Conservation (phyloP, 352 stramenopile genomes). For the Globisporangium uncinulatum region DNA sequence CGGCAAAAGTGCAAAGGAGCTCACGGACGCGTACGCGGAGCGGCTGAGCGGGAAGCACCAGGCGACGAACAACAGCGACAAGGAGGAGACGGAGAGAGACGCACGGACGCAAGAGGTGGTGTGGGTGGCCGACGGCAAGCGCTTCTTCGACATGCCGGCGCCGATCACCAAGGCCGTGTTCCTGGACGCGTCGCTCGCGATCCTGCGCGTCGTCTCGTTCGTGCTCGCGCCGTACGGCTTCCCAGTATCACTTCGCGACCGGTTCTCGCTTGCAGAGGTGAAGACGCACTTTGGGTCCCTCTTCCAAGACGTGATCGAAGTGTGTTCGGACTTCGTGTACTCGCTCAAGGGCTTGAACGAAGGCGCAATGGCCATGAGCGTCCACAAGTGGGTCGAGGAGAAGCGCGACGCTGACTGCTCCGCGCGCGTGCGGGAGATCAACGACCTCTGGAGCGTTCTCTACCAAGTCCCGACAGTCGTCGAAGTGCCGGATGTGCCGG, state of each 20-base stretch:
- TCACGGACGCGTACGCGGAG: conserved; percentile 43
- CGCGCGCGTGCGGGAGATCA: conserved; percentile 67
- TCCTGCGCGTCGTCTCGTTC: conserved; percentile 77
- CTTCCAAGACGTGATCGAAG: conserved; percentile 82
- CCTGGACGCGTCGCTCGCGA: conserved; percentile 52
- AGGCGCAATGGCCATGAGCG: conserved; percentile 83
- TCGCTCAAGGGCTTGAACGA: conserved; percentile 60
- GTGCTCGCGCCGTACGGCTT: conserved; percentile 80
- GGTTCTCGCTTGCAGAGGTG: conserved; percentile 59
- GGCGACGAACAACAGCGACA: conserved; percentile 13
- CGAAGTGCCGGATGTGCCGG: conserved; percentile 52
- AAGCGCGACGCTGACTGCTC: conserved; percentile 61
- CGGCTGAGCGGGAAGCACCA: conserved; percentile 31
- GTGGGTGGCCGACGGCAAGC: conserved; percentile 42
- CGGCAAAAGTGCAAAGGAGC: conserved; percentile 14
- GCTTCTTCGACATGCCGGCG: conserved; percentile 80
- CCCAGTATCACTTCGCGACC: conserved; percentile 42
- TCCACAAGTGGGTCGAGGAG: conserved; percentile 83
- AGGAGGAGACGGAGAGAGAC: conserved; percentile 14
- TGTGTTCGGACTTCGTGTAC: conserved; percentile 85
- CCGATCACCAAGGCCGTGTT: conserved; percentile 65
- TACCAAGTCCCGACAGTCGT: conserved; percentile 63
- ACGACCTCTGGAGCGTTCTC: conserved; percentile 61
- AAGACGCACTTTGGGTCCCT: conserved; percentile 69
- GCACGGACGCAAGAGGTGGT: conserved; percentile 32